These are phyloP conservation scores for Elymus sibiricus DNA, from an alignment of 176 grass and related monocot genomes.

Conservation along the genomic window DNA sequence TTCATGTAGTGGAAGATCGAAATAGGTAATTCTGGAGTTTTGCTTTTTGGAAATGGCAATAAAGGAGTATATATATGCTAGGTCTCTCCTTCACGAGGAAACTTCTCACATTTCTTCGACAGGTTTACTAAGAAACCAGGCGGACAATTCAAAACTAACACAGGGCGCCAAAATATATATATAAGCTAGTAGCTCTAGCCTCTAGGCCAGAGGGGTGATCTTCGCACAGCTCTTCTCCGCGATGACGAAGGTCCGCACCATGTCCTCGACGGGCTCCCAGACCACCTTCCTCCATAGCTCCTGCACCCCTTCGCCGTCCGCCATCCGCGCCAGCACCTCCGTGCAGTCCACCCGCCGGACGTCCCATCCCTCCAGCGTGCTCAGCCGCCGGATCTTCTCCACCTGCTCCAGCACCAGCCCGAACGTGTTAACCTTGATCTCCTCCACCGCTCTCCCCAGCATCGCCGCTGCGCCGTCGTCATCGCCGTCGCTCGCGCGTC, in stretches of 20 bases:
- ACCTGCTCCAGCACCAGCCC: conserved; percentile 44
- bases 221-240: not conserved
- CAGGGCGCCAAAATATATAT: not conserved
- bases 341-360: conserved; percentile 56
- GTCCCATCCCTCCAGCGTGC: conserved; percentile 48
- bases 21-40: too few species aligned
- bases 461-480: not conserved
- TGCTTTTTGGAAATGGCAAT: too few species aligned
- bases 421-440: conserved; percentile 70
- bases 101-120: too few species aligned
- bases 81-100: too few species aligned
- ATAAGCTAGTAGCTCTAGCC: not conserved
- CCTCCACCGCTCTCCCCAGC: conserved; percentile 33
- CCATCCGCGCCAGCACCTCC: conserved; percentile 34
- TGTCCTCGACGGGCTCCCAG: conserved; percentile 24
- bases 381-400: conserved; percentile 50
- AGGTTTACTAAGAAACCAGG: too few species aligned
- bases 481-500: not conserved
- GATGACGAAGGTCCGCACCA: conserved; percentile 11
- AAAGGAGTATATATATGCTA: too few species aligned
- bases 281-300: not conserved
- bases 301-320: not conserved
- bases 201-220: not conserved
- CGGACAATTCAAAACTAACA: not conserved
- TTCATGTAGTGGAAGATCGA: too few species aligned